Conservation (phyloP, 257 asterid genomes). For the Parsonsia alboflavescens region DNA sequence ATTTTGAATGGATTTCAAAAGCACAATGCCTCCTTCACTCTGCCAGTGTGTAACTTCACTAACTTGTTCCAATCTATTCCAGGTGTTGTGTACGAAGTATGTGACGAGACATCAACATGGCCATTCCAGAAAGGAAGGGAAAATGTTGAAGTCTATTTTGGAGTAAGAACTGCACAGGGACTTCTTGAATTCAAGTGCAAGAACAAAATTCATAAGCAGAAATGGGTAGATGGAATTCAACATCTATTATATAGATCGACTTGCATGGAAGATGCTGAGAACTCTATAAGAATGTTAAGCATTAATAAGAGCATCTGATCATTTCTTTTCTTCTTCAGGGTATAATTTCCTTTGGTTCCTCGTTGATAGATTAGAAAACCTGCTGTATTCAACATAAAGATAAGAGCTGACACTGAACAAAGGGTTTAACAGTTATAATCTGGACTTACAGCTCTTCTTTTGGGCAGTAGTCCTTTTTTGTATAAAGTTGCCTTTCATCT, state of each 20-base stretch:
- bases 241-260: constrained; percentile 39
- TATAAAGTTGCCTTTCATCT: constrained; percentile 4
- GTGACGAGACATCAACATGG: constrained; percentile 51
- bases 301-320: constrained; percentile 37
- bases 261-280: constrained; percentile 45
- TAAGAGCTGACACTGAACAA: background rate
- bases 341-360: background rate
- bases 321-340: background rate
- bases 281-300: constrained; percentile 41
- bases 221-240: constrained; percentile 66
- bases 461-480: background rate
- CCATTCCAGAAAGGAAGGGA: constrained; percentile 63
- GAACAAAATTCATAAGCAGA: constrained; percentile 58
- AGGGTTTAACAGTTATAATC: no score
- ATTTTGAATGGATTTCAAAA: background rate
- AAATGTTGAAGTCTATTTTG: constrained; percentile 56
- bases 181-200: constrained; percentile 80
- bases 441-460: no score
- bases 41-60: background rate
- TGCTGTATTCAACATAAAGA: background rate
- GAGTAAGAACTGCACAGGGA: constrained; percentile 67
- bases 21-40: background rate
- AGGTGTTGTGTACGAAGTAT: constrained; percentile 70
- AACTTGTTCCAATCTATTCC: background rate
- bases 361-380: background rate